Conservation (phyloP, 2,329 filamentous ascomycete species). For the Ophioceras dolichostomum region DNA sequence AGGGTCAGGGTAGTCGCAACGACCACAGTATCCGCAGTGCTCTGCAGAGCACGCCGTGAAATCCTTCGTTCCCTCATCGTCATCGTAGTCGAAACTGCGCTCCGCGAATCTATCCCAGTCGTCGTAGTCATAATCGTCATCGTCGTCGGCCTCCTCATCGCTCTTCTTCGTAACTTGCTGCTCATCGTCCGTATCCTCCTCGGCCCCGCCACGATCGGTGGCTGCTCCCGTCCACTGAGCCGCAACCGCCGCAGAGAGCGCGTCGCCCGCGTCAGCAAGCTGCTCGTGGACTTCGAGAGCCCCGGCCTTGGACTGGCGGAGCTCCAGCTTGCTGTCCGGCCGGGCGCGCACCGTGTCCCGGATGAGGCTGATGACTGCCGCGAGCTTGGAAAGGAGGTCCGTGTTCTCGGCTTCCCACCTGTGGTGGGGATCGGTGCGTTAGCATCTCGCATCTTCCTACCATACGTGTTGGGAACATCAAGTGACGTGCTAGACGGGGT, state of each 20-base stretch:
- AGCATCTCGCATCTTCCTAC: no score
- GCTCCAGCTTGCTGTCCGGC: slow-evolving; percentile 11
- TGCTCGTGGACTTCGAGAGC: slow-evolving; percentile 12
- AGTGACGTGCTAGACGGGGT: no score
- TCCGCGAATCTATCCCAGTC: slow-evolving; percentile 11
- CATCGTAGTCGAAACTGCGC: slow-evolving; percentile 6
- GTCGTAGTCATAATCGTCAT: slow-evolving; percentile 9
- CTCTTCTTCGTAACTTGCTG: neutral
- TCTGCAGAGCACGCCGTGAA: slow-evolving; percentile 11
- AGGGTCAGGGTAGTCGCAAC: slow-evolving; percentile 8
- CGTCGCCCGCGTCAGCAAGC: slow-evolving; percentile 8
- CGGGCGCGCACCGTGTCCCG: slow-evolving; percentile 6
- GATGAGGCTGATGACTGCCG: slow-evolving; percentile 13
- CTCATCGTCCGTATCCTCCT: slow-evolving; percentile 1
- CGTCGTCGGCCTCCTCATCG: slow-evolving; percentile 4
- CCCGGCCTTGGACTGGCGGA: slow-evolving; percentile 7
- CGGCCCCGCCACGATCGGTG: neutral
- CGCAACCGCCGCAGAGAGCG: slow-evolving; percentile 10
- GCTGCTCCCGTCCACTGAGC: neutral
- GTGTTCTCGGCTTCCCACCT: slow-evolving; percentile 21
- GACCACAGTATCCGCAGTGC: slow-evolving; percentile 13
- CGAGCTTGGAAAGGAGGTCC: slow-evolving; percentile 16
- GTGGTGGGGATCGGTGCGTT: neutral
- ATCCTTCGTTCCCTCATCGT: slow-evolving; percentile 4
- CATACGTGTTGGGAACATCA: no score